Evolutionary conservation across 805 yeast genomes (phyloP).

Genomic region (Yarrowia osloensis): DNA sequence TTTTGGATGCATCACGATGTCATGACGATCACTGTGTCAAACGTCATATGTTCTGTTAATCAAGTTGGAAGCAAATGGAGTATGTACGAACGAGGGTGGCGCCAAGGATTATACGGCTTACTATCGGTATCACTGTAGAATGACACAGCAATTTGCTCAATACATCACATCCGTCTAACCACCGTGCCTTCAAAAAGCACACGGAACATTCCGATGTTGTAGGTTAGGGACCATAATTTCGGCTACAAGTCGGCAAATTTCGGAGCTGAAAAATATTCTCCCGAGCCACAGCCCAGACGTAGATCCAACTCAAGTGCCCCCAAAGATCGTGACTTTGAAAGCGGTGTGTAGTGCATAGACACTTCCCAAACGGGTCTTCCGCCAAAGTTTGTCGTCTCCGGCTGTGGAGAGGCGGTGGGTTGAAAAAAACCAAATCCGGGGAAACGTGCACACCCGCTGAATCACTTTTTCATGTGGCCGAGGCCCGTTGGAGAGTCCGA

Average conservation of each 20-base stretch:
- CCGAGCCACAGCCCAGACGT: neutral
- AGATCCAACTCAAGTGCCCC: too few species aligned
- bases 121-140: too few species aligned
- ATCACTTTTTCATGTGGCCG: neutral
- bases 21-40: too few species aligned
- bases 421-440: neutral
- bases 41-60: neutral
- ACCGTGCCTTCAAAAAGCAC: too few species aligned
- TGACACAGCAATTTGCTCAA: neutral
- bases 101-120: too few species aligned
- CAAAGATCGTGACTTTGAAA: neutral
- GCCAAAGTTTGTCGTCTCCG: conserved; percentile 7
- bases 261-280: neutral
- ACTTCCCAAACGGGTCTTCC: conserved; percentile 16
- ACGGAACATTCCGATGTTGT: too few species aligned
- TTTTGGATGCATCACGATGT: too few species aligned
- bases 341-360: conserved; percentile 10
- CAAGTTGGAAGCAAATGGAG: neutral
- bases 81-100: neutral
- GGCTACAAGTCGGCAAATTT: neutral
- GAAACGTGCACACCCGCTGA: neutral
- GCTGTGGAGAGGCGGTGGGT: neutral
- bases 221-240: too few species aligned
- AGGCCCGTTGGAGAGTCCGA: neutral
- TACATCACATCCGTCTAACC: too few species aligned